These are phyloP conservation scores for Metschnikowia chrysomelidarum DNA, from an alignment of 805 yeast species.

Conservation along the genomic window DNA sequence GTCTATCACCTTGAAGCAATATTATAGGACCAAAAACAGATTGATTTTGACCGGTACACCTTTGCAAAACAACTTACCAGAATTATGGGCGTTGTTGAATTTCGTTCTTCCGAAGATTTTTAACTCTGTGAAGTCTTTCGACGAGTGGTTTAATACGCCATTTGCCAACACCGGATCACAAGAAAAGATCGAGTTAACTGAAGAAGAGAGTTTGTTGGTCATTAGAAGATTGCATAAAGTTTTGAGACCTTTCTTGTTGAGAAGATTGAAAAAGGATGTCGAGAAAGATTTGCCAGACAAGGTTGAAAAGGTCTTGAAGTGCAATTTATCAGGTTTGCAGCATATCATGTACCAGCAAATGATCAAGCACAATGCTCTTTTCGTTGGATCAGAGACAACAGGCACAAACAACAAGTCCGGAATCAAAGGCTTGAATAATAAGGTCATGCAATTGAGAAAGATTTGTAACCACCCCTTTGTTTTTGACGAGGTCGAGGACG, in stretches of 20 bases:
- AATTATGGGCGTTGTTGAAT: constrained; percentile 80
- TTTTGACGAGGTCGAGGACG: constrained; percentile 75
- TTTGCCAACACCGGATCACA: constrained; percentile 83
- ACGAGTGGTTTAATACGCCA: constrained; percentile 89
- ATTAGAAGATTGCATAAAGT: constrained; percentile 86
- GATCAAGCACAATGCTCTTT: constrained; percentile 68
- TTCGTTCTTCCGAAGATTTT: constrained; percentile 81
- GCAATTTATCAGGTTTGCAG: constrained; percentile 74
- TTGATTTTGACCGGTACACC: constrained; percentile 88
- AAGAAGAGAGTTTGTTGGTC: constrained; percentile 80
- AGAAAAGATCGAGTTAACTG: constrained; percentile 76
- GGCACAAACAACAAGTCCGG: constrained; percentile 54
- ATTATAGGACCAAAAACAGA: constrained; percentile 72
- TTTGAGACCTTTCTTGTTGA: constrained; percentile 75
- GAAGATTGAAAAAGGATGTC: constrained; percentile 84
- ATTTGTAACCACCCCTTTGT: constrained; percentile 88
- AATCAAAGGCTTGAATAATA: constrained; percentile 74
- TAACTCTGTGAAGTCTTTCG: constrained; percentile 82
- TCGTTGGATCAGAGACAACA: constrained; percentile 60
- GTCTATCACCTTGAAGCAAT: constrained; percentile 66
- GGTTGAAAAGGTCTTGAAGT: constrained; percentile 77
- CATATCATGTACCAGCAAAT: constrained; percentile 70
- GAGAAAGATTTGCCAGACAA: constrained; percentile 85
- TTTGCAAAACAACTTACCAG: constrained; percentile 79
- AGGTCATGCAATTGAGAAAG: constrained; percentile 81